These are phyloP conservation scores for Paecilomyces sp. DNA, from an alignment of 2,329 filamentous ascomycete genomes.

Conservation along the genomic window DNA sequence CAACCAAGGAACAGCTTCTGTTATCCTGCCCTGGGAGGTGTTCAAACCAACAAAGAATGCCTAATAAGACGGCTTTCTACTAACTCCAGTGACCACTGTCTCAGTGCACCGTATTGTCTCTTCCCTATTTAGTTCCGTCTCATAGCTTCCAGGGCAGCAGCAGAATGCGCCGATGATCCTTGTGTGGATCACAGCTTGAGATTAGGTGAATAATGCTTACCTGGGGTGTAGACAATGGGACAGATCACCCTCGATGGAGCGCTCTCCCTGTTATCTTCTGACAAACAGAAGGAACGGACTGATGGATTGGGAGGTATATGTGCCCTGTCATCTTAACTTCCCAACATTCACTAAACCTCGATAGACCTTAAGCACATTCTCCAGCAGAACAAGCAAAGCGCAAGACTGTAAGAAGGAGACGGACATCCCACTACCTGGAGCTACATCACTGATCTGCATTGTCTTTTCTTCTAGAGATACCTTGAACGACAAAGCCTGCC, in stretches of 20 bases:
- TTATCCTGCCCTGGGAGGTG: not conserved
- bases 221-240: conserved; percentile 25
- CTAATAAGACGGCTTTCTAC: not conserved
- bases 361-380: conserved; percentile 51
- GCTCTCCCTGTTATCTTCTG: conserved; percentile 36
- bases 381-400: conserved; percentile 41
- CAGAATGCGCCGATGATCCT: not conserved
- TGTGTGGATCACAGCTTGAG: not conserved
- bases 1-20: not conserved
- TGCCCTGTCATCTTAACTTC: not conserved
- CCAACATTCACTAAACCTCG: conserved; percentile 10
- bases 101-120: not conserved
- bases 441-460: conserved; percentile 8
- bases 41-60: not conserved
- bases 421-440: not conserved
- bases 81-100: not conserved
- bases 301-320: conserved; percentile 43
- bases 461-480: conserved; percentile 22
- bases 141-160: not conserved
- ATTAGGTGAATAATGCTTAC: not conserved
- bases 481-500: conserved; percentile 70
- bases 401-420: conserved; percentile 25
- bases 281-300: conserved; percentile 39
- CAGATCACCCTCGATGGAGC: conserved; percentile 36
- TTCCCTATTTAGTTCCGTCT: not conserved